Evolutionary conservation across 176 grass and related monocot species (phyloP).

Genomic region (Zoysia japonica): DNA sequence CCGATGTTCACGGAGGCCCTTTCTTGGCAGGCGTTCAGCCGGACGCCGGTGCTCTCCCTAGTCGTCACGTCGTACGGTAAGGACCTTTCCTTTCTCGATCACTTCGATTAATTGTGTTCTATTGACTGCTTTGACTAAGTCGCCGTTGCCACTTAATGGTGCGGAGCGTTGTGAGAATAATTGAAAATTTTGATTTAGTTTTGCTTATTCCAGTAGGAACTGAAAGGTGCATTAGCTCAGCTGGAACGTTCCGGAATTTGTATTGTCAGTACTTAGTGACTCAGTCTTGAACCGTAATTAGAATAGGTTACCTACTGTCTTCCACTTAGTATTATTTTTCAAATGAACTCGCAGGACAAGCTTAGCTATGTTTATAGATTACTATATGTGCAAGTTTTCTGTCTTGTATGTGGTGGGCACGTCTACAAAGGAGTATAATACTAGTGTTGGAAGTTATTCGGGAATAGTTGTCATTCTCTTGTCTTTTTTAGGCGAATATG

Average conservation of each 20-base stretch:
- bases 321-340: constrained; percentile 1
- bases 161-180: background rate
- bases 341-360: background rate
- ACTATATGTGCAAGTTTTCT: constrained; percentile 25
- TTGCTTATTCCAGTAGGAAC: constrained; percentile 21
- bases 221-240: background rate
- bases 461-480: background rate
- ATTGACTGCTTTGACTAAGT: constrained; percentile 22
- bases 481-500: constrained; percentile 26
- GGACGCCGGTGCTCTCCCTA: constrained; percentile 77
- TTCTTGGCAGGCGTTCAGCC: constrained; percentile 66
- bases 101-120: background rate
- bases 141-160: background rate
- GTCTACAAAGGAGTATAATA: constrained; percentile 5
- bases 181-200: background rate
- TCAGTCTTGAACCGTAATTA: background rate
- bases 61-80: constrained; percentile 71
- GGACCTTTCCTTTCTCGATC: constrained; percentile 16
- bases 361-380: constrained; percentile 7
- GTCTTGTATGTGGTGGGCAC: constrained; percentile 29
- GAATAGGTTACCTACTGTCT: background rate
- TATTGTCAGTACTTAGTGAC: constrained; percentile 4
- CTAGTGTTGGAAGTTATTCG: constrained; percentile 18
- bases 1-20: constrained; percentile 60
- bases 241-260: background rate